Percentiles rank a stretch among this genome's conserved stretches.
These are phyloP conservation scores for Metschnikowia corniflorae DNA, from an alignment of 805 yeast genomes.

Conservation along the genomic window DNA sequence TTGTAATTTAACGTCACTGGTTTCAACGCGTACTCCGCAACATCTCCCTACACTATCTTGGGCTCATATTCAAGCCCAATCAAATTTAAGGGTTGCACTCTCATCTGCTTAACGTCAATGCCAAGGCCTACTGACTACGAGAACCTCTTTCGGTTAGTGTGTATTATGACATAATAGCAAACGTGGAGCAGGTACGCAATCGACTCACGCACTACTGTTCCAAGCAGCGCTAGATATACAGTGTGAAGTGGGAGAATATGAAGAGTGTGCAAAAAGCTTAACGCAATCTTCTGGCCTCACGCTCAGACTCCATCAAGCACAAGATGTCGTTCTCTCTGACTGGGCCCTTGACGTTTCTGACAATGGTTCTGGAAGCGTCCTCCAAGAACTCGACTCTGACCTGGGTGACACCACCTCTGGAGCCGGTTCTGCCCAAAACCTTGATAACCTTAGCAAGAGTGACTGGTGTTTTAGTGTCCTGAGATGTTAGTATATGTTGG, in stretches of 20 bases:
- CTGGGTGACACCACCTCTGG: slow-evolving; percentile 99
- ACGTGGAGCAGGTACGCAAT: slow-evolving; percentile 1
- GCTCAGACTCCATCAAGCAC: slow-evolving; percentile 99
- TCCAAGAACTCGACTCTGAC: slow-evolving; percentile 97
- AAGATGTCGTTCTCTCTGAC: slow-evolving; percentile 97
- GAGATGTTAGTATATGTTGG: slow-evolving; percentile 18
- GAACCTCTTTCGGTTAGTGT: slow-evolving; percentile 10
- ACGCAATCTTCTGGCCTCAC: slow-evolving; percentile 97
- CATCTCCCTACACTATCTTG: no score
- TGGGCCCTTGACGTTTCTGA: slow-evolving; percentile 97
- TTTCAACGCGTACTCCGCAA: no score
- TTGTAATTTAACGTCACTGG: no score
- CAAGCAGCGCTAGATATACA: slow-evolving; percentile 19
- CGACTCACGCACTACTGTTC: background rate
- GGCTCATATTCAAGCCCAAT: no score
- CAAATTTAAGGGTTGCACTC: no score
- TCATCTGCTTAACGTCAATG: no score
- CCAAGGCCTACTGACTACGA: no score
- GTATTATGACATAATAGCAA: slow-evolving; percentile 18
- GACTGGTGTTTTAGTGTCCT: slow-evolving; percentile 81
- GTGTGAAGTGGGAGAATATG: slow-evolving; percentile 12
- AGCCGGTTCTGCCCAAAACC: slow-evolving; percentile 99
- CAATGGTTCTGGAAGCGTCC: slow-evolving; percentile 91
- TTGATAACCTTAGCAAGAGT: slow-evolving; percentile 99
- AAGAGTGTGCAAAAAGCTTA: slow-evolving; percentile 29